Base-by-base conservation (phyloP, 1,284 basidiomycete genomes). In the Stereum hirsutum region DNA sequence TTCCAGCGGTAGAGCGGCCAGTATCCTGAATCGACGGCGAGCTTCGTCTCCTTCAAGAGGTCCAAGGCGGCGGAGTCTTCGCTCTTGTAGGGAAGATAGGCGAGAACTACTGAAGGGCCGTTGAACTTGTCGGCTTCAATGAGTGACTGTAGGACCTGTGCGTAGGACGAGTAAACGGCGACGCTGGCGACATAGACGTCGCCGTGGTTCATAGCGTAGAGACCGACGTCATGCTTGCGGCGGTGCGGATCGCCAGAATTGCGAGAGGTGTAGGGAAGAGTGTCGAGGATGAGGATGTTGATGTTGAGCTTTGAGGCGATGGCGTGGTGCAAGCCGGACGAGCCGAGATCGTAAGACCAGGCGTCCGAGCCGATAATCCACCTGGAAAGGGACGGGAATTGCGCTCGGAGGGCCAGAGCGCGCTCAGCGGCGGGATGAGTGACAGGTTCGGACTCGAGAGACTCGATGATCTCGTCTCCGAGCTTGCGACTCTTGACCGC, bases 1-100 rank as follows among this genome's bases (percentile, higher is more conserved):
- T 99, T 85, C 95, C 95, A 99, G 48, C 96, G 80, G 74, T 97
- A 99, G 39, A 99, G 72, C 1, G 96, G 95, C 95, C 96, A 99
- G 66, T 95, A 96, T 5, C 94, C 95, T 15, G 90, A 79, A 57
- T 97, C 93, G 38, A 99, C 89, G 6, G 94, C 95, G 34, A 94
- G 77, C 64, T 99, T 99, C 38, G 95, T 99, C 70, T 97, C 93
- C 62, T 95, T 93, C 46, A 99, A 70, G 15, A 98, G 72, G 30
- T 95, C 83, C 32, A 99, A 78, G 1, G 93, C 91, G 1, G 87
- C 74, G 2, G 79, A 70, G 46, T 84, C 74, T 57, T 92, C 89
- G 5, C 66, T 66, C 41, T 73, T 71, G 66, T 96, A 96, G 3
- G 96, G 96, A 14, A 99, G 77, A 66, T 99, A 96, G 3, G 94